phyloP scores from a whole-genome alignment of 2,329 filamentous ascomycete genomes.

The Aspergillus versicolor region DNA sequence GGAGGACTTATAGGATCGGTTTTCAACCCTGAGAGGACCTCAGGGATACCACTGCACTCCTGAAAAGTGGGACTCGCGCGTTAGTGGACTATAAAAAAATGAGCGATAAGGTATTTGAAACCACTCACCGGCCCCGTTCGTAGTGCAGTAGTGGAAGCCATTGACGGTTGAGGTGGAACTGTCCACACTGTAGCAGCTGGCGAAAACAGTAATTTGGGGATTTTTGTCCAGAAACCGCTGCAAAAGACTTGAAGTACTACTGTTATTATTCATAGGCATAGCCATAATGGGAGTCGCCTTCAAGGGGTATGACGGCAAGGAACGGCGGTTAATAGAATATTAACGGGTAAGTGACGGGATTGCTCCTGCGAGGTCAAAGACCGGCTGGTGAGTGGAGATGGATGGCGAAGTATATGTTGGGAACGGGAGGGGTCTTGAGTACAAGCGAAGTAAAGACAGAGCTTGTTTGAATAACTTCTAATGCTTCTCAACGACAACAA shows the following conservation, averaged over 20 bases:
- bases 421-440: neutral
- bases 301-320: neutral
- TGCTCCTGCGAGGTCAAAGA: neutral
- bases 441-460: neutral
- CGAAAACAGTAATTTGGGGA: conserved; percentile 70
- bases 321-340: neutral
- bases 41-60: conserved; percentile 93
- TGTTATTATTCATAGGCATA: conserved; percentile 63
- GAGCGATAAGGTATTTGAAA: neutral
- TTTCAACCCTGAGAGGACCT: conserved; percentile 84
- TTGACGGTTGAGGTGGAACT: conserved; percentile 66
- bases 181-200: conserved; percentile 87
- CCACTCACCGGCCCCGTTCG: conserved; percentile 71
- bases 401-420: neutral
- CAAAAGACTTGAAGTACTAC: conserved; percentile 65
- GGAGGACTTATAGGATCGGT: conserved; percentile 86
- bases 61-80: conserved; percentile 28
- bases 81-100: conserved; percentile 4
- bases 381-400: neutral
- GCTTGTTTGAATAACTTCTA: neutral
- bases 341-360: neutral
- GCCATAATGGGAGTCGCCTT: conserved; percentile 30
- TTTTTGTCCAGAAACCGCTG: conserved; percentile 56
- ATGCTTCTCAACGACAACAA: neutral
- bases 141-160: conserved; percentile 95